Conservation (phyloP, 495 filamentous ascomycete genomes). For the Clohesyomyces aquaticus region DNA sequence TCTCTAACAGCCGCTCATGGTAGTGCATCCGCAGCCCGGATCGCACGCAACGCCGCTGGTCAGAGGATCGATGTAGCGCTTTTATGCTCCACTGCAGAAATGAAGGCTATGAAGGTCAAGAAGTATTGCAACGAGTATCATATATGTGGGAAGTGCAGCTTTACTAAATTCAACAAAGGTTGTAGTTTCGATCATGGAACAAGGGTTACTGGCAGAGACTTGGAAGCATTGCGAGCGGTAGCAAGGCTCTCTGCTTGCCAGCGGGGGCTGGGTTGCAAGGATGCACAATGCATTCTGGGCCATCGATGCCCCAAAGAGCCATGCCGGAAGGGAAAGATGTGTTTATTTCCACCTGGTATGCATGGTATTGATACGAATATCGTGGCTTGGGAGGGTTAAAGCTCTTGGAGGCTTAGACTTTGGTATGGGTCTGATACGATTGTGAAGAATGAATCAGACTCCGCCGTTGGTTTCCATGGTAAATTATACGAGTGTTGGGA, state of each 20-base stretch:
- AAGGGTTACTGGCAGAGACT: not conserved
- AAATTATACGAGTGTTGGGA: too few relatives aligned
- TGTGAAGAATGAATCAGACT: too few relatives aligned
- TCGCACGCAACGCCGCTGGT: conserved; percentile 5
- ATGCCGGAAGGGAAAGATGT: not conserved
- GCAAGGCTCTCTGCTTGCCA: conserved; percentile 2
- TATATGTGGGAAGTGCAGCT: not conserved
- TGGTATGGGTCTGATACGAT: too few relatives aligned
- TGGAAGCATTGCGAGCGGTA: not conserved
- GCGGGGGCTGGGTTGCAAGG: not conserved
- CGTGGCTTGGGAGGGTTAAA: conserved; percentile 7
- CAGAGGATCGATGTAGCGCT: conserved; percentile 7
- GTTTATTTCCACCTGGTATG: conserved; percentile 7
- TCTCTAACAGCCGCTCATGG: not conserved
- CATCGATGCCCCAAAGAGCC: conserved; percentile 1
- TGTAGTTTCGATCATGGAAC: conserved; percentile 4
- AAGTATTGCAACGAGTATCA: conserved; percentile 17
- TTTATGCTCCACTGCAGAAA: not conserved
- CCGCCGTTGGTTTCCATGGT: too few relatives aligned
- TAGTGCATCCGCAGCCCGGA: not conserved
- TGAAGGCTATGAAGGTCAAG: conserved; percentile 4
- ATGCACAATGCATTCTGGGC: conserved; percentile 6
- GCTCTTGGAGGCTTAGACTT: too few relatives aligned
- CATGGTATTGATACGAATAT: conserved; percentile 10
- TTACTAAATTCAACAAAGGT: not conserved